These are phyloP conservation scores for Hanseniaspora nectarophila DNA, from an alignment of 805 yeast species.

Conservation along the genomic window DNA sequence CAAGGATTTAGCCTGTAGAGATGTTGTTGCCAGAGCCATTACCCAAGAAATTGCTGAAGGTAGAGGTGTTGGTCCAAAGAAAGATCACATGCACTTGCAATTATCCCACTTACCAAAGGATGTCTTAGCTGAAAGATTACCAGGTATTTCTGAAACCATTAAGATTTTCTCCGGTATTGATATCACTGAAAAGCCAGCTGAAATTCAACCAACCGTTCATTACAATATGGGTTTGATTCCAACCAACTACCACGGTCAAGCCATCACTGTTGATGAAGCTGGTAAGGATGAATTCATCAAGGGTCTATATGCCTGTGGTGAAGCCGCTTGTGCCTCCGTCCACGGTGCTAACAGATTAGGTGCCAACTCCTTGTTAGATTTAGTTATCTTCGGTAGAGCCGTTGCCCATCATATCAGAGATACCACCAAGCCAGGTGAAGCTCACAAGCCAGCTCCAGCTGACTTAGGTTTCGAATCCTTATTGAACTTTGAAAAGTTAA, in stretches of 20 bases:
- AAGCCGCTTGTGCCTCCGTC: slow-evolving; percentile 97
- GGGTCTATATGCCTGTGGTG: slow-evolving; percentile 96
- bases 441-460: slow-evolving; percentile 69
- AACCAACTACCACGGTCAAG: slow-evolving; percentile 96
- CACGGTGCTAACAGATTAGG: slow-evolving; percentile 99
- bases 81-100: slow-evolving; percentile 92
- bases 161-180: slow-evolving; percentile 98
- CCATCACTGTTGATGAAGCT: slow-evolving; percentile 60
- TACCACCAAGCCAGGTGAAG: slow-evolving; percentile 74
- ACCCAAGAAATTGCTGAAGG: slow-evolving; percentile 98
- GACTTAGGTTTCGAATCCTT: slow-evolving; percentile 83
- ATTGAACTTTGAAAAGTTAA: slow-evolving; percentile 75
- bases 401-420: slow-evolving; percentile 86
- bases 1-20: slow-evolving; percentile 96
- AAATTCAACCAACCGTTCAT: slow-evolving; percentile 95
- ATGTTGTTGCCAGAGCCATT: slow-evolving; percentile 95
- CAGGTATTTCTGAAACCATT: slow-evolving; percentile 98
- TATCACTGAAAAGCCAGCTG: slow-evolving; percentile 98
- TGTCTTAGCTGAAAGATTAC: slow-evolving; percentile 87
- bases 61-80: slow-evolving; percentile 94
- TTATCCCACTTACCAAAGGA: slow-evolving; percentile 85
- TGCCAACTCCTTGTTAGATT: slow-evolving; percentile 91
- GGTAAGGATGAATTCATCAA: slow-evolving; percentile 88
- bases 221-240: slow-evolving; percentile 99
- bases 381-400: slow-evolving; percentile 97